These are phyloP conservation scores for Gelatoporia subvermispora DNA, from an alignment of 768 basidiomycete genomes.

Conservation along the genomic window DNA sequence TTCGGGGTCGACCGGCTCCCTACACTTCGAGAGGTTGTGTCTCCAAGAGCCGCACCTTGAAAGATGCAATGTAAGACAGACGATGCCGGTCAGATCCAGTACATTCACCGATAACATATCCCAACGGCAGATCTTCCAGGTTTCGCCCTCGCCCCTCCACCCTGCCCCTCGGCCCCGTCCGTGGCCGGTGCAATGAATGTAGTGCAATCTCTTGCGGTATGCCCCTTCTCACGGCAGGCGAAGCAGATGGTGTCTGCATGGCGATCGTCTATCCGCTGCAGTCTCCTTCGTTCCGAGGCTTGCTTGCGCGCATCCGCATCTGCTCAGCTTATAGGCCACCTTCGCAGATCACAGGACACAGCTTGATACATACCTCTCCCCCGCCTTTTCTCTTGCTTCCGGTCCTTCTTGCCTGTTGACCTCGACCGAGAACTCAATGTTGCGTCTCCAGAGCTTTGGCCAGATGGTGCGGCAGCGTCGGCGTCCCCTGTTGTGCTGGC, in stretches of 20 bases:
- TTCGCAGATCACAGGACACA: slow-evolving; percentile 5
- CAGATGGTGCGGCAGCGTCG: too few species aligned
- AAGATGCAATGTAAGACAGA: not conserved
- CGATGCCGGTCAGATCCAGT: not conserved
- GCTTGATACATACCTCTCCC: slow-evolving; percentile 18
- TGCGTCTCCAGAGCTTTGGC: slow-evolving; percentile 20
- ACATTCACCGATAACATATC: slow-evolving; percentile 30
- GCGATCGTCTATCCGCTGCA: slow-evolving; percentile 58
- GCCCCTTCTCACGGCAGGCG: slow-evolving; percentile 80
- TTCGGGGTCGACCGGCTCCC: slow-evolving; percentile 50
- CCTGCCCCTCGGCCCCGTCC: slow-evolving; percentile 13
- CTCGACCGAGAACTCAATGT: slow-evolving; percentile 7
- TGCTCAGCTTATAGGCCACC: not conserved
- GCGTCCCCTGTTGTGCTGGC: too few species aligned
- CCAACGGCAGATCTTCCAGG: slow-evolving; percentile 68
- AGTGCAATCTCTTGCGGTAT: slow-evolving; percentile 80
- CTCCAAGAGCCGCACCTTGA: slow-evolving; percentile 74
- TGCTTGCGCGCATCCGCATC: slow-evolving; percentile 24
- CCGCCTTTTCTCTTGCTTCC: slow-evolving; percentile 22
- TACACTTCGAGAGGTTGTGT: slow-evolving; percentile 79
- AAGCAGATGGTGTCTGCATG: slow-evolving; percentile 68
- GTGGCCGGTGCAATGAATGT: slow-evolving; percentile 29
- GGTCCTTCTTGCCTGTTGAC: slow-evolving; percentile 27
- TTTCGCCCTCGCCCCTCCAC: slow-evolving; percentile 15
- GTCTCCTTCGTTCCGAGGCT: slow-evolving; percentile 54